A percentile compares a stretch with the other conserved stretches of the same genome.
phyloP scores from a whole-genome alignment of 495 filamentous ascomycete genomes.

The Astrothelium macrocarpum region DNA sequence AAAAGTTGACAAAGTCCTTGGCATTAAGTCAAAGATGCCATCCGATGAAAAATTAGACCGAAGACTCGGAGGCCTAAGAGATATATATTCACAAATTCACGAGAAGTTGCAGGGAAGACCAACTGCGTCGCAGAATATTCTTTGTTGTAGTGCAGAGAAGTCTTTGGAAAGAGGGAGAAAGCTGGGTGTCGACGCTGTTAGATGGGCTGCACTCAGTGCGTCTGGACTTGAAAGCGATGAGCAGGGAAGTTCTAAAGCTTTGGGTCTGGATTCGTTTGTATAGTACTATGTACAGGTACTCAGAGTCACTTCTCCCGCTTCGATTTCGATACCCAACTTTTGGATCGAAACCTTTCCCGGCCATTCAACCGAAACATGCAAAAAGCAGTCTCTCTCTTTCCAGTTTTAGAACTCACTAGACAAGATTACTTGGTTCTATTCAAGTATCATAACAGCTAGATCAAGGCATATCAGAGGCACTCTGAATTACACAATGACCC shows the following conservation, averaged over 20 bases:
- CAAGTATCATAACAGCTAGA: too few species aligned
- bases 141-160: constrained; percentile 25
- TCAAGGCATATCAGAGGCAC: too few species aligned
- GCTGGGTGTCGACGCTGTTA: constrained; percentile 26
- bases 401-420: too few species aligned
- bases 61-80: constrained; percentile 11
- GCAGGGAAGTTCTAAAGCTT: constrained; percentile 4
- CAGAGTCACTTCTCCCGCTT: background rate
- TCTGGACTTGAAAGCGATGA: constrained; percentile 26
- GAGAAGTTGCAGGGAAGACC: constrained; percentile 12
- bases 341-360: too few species aligned
- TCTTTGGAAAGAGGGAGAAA: constrained; percentile 14
- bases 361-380: too few species aligned
- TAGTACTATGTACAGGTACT: background rate
- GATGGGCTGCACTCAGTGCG: constrained; percentile 28
- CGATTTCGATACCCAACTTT: background rate
- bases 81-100: constrained; percentile 13
- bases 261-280: background rate
- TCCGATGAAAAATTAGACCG: constrained; percentile 8
- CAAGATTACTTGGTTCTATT: too few species aligned
- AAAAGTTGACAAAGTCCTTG: constrained; percentile 57
- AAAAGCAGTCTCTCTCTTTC: too few species aligned
- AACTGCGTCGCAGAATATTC: constrained; percentile 14
- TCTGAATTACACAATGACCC: too few species aligned
- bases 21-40: constrained; percentile 15